Conservation (phyloP, 768 basidiomycete genomes). For the Rhodotorula taiwanensis region DNA sequence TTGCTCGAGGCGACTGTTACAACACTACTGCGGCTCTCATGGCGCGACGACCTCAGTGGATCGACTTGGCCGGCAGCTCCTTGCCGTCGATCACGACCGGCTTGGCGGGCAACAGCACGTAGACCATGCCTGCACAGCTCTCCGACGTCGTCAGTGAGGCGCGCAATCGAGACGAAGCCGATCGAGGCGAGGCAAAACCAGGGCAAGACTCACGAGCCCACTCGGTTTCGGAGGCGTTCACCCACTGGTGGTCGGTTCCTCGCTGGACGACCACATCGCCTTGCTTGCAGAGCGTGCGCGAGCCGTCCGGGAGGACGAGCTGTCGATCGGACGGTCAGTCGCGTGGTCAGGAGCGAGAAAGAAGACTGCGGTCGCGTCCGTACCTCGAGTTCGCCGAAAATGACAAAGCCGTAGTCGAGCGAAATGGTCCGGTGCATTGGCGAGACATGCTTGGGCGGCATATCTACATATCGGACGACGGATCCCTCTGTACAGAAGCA, state of each 20-base stretch:
- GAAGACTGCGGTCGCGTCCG: no score
- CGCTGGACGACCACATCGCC: background rate
- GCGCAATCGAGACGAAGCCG: no score
- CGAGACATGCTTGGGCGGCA: background rate
- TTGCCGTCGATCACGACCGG: slow-evolving; percentile 10
- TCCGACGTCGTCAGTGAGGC: background rate
- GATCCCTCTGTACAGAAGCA: background rate
- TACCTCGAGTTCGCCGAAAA: slow-evolving; percentile 8
- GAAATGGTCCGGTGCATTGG: slow-evolving; percentile 18
- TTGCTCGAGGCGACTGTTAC: no score
- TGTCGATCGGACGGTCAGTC: no score
- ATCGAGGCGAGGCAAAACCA: background rate
- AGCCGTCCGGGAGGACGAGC: background rate
- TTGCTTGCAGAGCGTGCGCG: background rate
- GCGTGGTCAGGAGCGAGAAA: no score
- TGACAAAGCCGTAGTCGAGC: slow-evolving; percentile 18
- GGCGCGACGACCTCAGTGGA: no score
- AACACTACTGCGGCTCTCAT: no score
- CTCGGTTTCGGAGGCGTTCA: background rate
- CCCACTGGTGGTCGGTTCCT: slow-evolving; percentile 9
- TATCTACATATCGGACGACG: slow-evolving; percentile 13
- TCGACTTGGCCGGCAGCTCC: slow-evolving; percentile 2
- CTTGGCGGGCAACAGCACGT: slow-evolving; percentile 5
- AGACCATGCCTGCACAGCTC: slow-evolving; percentile 4
- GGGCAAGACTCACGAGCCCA: slow-evolving; percentile 12